phyloP scores from a whole-genome alignment of 2,329 filamentous ascomycete species.

The Pseudogymnoascus sp. region DNA sequence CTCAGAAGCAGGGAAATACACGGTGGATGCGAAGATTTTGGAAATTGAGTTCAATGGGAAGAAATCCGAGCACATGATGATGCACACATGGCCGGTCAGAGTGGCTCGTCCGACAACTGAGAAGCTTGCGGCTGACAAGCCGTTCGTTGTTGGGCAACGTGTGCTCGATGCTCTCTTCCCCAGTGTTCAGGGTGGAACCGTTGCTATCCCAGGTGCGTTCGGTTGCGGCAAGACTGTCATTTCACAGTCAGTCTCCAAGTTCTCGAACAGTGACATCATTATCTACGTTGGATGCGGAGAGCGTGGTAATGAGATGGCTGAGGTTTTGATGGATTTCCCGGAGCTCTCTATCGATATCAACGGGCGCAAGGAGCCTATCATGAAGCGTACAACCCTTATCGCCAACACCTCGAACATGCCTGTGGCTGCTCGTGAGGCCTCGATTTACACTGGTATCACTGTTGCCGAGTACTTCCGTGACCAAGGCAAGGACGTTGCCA shows the following conservation, averaged over 20 bases:
- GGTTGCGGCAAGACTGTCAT: conserved; percentile 99
- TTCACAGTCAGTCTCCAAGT: conserved; percentile 96
- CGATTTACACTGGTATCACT: conserved; percentile 94
- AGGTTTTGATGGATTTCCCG: conserved; percentile 99
- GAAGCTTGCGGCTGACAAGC: conserved; percentile 79
- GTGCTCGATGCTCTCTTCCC: conserved; percentile 95
- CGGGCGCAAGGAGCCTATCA: conserved; percentile 94
- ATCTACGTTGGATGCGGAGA: conserved; percentile 91
- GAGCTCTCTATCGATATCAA: conserved; percentile 93
- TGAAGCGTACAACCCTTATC: conserved; percentile 98
- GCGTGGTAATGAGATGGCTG: conserved; percentile 98
- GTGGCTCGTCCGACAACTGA: conserved; percentile 87
- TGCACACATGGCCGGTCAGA: conserved; percentile 98
- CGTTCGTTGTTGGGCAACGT: conserved; percentile 93
- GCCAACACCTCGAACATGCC: conserved; percentile 99
- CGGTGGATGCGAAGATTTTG: conserved; percentile 85
- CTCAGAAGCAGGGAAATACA: conserved; percentile 82
- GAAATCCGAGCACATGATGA: conserved; percentile 92
- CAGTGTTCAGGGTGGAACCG: conserved; percentile 91
- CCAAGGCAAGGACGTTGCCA: conserved; percentile 92
- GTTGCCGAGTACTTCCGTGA: conserved; percentile 96
- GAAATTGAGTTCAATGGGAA: conserved; percentile 96
- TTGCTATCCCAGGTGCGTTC: conserved; percentile 96
- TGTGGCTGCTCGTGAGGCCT: conserved; percentile 94
- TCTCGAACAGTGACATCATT: conserved; percentile 98